phyloP scores from a whole-genome alignment of 768 basidiomycete genomes.

The Lentinus tigrinus region DNA sequence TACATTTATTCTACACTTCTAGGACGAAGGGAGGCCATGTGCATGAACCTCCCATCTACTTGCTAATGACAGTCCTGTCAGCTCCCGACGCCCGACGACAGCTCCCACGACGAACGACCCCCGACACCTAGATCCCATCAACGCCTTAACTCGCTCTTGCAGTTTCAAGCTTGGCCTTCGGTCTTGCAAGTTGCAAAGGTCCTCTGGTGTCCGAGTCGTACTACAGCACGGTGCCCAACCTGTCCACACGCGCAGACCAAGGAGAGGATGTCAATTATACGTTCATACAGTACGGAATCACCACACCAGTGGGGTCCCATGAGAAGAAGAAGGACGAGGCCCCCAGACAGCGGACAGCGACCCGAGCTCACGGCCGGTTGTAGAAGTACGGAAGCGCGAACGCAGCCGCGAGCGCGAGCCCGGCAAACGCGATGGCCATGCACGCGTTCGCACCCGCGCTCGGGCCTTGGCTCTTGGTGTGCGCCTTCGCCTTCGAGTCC shows the following conservation, averaged over 20 bases:
- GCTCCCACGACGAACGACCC: constrained; percentile 4
- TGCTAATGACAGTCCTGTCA: not conserved
- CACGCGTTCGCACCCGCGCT: constrained; percentile 8
- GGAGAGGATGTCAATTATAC: constrained; percentile 19
- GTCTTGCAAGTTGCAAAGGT: not conserved
- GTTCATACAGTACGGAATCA: constrained; percentile 13
- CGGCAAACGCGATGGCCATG: constrained; percentile 30
- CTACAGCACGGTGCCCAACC: constrained; percentile 24
- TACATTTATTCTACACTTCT: constrained; percentile 12
- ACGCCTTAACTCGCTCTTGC: not conserved
- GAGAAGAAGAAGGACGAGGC: not conserved
- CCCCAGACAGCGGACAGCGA: constrained; percentile 6
- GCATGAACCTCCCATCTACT: too few relatives aligned
- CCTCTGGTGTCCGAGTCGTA: not conserved
- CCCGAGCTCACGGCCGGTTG: constrained; percentile 20
- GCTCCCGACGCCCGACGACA: too few relatives aligned
- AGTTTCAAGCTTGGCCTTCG: not conserved
- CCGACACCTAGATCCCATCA: constrained; percentile 11
- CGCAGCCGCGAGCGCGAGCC: constrained; percentile 30
- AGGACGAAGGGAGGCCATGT: too few relatives aligned
- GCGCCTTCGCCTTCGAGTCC: not conserved
- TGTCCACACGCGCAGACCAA: constrained; percentile 7
- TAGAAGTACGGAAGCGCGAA: constrained; percentile 31
- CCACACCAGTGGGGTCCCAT: not conserved
- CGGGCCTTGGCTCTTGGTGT: not conserved